Percentiles rank a stretch among this genome's conserved stretches.
phyloP scores from a whole-genome alignment of 148 eudicot species.

The Dysphania ambrosioides region DNA sequence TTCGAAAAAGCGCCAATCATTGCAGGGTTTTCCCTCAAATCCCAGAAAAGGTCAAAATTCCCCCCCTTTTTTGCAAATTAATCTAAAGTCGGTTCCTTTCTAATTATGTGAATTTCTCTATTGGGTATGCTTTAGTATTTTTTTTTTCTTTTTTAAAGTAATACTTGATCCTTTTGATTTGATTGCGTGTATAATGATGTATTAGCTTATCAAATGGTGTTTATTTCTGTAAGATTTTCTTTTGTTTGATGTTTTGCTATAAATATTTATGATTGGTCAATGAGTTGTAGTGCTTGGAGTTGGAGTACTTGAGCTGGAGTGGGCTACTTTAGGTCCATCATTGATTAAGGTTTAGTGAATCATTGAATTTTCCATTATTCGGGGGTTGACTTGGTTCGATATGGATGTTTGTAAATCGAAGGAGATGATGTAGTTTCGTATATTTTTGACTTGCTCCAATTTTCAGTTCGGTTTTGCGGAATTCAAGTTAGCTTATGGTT shows the following conservation, averaged over 20 bases:
- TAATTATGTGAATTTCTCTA: no score
- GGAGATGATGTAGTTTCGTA: neutral
- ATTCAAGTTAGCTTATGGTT: neutral
- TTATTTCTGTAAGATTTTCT: no score
- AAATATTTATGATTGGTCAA: neutral
- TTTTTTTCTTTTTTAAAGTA: no score
- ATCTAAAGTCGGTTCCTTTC: no score
- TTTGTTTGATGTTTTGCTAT: neutral
- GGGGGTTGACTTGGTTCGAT: neutral
- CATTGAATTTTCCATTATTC: neutral
- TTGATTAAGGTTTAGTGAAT: neutral
- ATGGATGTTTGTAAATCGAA: neutral
- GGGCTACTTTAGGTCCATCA: neutral
- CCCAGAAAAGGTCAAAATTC: neutral
- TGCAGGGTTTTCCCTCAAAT: neutral
- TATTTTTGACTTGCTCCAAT: neutral
- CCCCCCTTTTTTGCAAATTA: neutral
- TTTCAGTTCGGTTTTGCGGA: neutral
- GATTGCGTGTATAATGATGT: no score
- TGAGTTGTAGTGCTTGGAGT: no score
- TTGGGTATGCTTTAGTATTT: no score
- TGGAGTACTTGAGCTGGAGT: neutral
- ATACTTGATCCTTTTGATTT: neutral
- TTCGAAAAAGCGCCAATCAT: neutral
- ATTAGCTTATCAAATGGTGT: neutral